These are phyloP conservation scores for Colletotrichum liriopes DNA, from an alignment of 2,329 filamentous ascomycete genomes.

Conservation along the genomic window DNA sequence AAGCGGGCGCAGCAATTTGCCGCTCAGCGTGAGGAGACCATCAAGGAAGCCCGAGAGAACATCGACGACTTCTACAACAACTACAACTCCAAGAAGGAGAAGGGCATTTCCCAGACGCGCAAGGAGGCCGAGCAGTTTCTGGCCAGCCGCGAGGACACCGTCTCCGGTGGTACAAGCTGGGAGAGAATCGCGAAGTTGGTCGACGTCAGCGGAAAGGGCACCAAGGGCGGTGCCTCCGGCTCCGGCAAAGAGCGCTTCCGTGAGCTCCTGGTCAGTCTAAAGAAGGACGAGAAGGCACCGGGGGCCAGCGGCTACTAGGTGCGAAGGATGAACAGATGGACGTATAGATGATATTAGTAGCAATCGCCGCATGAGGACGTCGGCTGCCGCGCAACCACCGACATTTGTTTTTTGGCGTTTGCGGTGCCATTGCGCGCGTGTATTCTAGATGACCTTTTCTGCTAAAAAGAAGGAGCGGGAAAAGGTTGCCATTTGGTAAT, in stretches of 20 bases:
- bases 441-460: slow-evolving; percentile 37
- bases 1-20: slow-evolving; percentile 89
- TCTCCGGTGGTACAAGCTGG: slow-evolving; percentile 96
- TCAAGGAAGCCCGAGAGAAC: slow-evolving; percentile 91
- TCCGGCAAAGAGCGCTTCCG: slow-evolving; percentile 98
- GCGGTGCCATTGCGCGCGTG: slow-evolving; percentile 18
- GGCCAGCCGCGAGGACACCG: slow-evolving; percentile 89
- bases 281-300: slow-evolving; percentile 92
- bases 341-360: not conserved
- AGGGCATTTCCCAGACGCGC: slow-evolving; percentile 88
- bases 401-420: not conserved
- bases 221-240: slow-evolving; percentile 87
- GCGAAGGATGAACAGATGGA: not conserved
- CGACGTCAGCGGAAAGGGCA: slow-evolving; percentile 95
- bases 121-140: slow-evolving; percentile 96
- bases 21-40: slow-evolving; percentile 85
- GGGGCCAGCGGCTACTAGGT: slow-evolving; percentile 74
- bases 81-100: slow-evolving; percentile 98
- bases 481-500: slow-evolving; percentile 28
- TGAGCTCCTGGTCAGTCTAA: slow-evolving; percentile 87
- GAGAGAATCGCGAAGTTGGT: slow-evolving; percentile 98
- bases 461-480: slow-evolving; percentile 15
- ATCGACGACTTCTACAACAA: slow-evolving; percentile 99
- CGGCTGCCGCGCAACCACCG: not conserved
- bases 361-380: not conserved